Evolutionary conservation across 192 early-diverging fungal genomes (phyloP), one percentile per base, ranked within the genome.

Genomic region (Coemansia umbellata): DNA sequence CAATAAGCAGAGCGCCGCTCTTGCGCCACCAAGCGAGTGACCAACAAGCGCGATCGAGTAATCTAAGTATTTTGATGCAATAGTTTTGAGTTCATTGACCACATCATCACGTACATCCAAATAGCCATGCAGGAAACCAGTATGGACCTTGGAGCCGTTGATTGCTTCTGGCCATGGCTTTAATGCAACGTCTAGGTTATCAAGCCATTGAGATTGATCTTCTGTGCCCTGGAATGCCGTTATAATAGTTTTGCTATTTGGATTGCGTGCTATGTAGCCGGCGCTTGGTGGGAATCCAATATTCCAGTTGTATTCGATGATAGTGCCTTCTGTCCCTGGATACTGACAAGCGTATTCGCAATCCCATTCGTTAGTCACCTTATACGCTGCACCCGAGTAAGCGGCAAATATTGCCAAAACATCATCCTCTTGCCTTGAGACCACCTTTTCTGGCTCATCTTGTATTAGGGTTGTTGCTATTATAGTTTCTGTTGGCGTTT

Each of bases 211-310:
- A 1, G 56, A 23, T 8, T 19, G 5, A 37, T 66, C 53, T 4
- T 61, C 47, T 11, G 77, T 79, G 17, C 78, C 78, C 30, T 62
- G 70, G 60, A 71, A 73, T 3, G 66, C 63, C 22, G 71, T 58
- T 9, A 68, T 49, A 8, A 79, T 45, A 19, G 62, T 17, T 3
- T 47, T 28, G 4, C 48, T 53, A 31, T 35, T 37, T 14, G 62
- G 62, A 15, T 76, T 76, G 27, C 62, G 43, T 8, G 74, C 74
- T 50, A 76, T 66, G 27, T 66, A 76, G 14, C 74, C 74, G 7
- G 53, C 61, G 19, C 66, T 69, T 26, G 30, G 35, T 14, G 62
- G 67, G 42, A 54, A 47, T 1, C 53, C 56, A 4, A 62, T 21
- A 11, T 60, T 21, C 74, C 74, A 76, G 27, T 53, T 37, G 40